Evolutionary conservation across 106 monocot species (phyloP), one percentile per base, ranked within the genome.

Genomic region (Phalaenopsis aphrodite): DNA sequence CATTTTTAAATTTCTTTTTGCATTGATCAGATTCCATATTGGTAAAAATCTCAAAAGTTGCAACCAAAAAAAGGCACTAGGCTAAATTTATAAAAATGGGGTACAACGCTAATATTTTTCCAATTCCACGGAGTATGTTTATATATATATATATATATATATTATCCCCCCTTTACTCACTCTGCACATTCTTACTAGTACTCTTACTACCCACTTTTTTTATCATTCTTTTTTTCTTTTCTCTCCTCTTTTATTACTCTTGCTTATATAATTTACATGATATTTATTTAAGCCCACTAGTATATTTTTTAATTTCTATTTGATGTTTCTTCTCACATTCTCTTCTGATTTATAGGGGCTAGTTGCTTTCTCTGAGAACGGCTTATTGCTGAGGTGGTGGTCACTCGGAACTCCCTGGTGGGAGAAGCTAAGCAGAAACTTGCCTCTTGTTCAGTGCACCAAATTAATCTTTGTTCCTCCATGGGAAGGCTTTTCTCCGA

Each of bases 321-420:
- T 23, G 3, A 41, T 11, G 10, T 42, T 14, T 78, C 61, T 72
- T 64, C 61, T 73, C 4, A 79, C 61, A 47, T 30, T 61, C 69
- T 80, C 16, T 83, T 71, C 47, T 78, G 41, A 77, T 77, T 18
- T 79, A 30, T 30, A 98, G 99, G 99, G 99, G 17, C 72, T 99
- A 42, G 93, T 95, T 81, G 99, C 99, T n/a, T 99, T 99, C 84
- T 99, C 99, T 80, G 99, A 99, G 89, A 89, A 95, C 77, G 99
- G 99, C 9, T 84, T 99, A 84, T 91, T 93, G 86, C 88, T 99
- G 41, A 95, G 99, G 84, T 99, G 99, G 99, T 99, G 99, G 99
- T 91, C 99, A 14, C 52, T 99, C 68, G 98, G 92, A 79, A 88
- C 57, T 78, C 90, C 89, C 15, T 98, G 98, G 98, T 95, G 99